These are phyloP conservation scores for Schizochytrium sp. DNA, from an alignment of 108 stramenopile species.

Conservation along the genomic window DNA sequence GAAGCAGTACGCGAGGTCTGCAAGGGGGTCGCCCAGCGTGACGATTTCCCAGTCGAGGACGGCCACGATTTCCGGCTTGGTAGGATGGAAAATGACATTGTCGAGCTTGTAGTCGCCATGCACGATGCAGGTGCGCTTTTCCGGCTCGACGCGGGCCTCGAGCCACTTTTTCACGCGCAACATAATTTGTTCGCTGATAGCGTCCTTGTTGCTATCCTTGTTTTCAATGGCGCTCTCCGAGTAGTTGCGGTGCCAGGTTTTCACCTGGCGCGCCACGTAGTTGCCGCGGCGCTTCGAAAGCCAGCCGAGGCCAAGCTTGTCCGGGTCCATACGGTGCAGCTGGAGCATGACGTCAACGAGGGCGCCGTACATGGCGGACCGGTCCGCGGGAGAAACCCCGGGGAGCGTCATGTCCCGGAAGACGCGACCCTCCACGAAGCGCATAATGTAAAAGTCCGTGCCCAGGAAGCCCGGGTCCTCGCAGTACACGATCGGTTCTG, in stretches of 20 bases:
- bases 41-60: constrained; percentile 43
- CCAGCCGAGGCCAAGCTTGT: neutral
- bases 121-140: neutral
- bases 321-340: constrained; percentile 21
- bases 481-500: neutral
- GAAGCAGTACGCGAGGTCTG: constrained; percentile 24
- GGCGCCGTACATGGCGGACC: neutral
- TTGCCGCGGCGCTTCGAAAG: neutral
- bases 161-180: neutral
- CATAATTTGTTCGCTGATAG: neutral
- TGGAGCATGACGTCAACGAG: neutral
- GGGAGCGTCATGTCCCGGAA: constrained; percentile 19
- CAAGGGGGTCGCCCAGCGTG: constrained; percentile 32
- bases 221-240: neutral
- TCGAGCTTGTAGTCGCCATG: constrained; percentile 35
- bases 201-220: neutral
- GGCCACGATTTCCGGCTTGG: neutral
- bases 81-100: constrained; percentile 14
- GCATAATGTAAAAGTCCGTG: constrained; percentile 30
- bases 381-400: neutral
- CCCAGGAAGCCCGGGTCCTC: constrained; percentile 19
- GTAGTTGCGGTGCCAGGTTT: constrained; percentile 26
- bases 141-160: neutral
- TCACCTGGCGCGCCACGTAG: constrained; percentile 23
- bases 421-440: constrained; percentile 25